phyloP scores from a whole-genome alignment of 805 yeast species.

The Zygosaccharomyces gambellarensis region DNA sequence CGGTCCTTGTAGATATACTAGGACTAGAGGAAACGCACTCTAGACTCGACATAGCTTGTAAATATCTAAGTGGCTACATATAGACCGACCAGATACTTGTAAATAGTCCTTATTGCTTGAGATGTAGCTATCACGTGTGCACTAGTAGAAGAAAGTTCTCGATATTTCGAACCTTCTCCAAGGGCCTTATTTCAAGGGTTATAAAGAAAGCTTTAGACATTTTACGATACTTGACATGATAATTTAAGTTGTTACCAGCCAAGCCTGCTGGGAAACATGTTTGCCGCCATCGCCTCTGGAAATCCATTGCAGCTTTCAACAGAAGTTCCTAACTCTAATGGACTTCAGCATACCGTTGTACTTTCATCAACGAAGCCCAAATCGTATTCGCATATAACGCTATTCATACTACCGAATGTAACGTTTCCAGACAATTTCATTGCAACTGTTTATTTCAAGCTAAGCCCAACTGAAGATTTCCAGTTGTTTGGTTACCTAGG shows the following conservation, averaged over 20 bases:
- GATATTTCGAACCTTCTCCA: conserved; percentile 3
- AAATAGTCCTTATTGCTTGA: conserved; percentile 5
- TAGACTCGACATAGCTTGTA: conserved; percentile 27
- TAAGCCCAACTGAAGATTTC: conserved; percentile 56
- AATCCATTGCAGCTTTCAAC: conserved; percentile 36
- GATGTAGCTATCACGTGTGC: conserved; percentile 8
- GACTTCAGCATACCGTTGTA: conserved; percentile 35
- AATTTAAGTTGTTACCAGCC: too few species aligned
- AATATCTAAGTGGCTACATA: neutral
- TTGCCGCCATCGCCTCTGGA: conserved; percentile 39
- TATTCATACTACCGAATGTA: conserved; percentile 81
- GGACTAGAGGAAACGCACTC: conserved; percentile 40
- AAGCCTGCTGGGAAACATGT: conserved; percentile 21
- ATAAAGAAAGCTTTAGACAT: neutral
- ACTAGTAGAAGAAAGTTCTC: conserved; percentile 11
- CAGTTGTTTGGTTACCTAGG: conserved; percentile 61
- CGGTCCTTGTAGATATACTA: conserved; percentile 49
- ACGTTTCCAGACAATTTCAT: conserved; percentile 64
- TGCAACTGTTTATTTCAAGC: conserved; percentile 84
- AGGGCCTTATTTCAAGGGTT: neutral
- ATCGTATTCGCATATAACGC: conserved; percentile 62
- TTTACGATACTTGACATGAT: too few species aligned
- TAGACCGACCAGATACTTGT: neutral
- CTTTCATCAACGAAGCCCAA: conserved; percentile 35
- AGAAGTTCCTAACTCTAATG: conserved; percentile 37